Percentiles rank a stretch among this genome's conserved stretches.
Evolutionary conservation across 2,329 filamentous ascomycete species (phyloP).

Genomic region (Metarhizium guizhouense): DNA sequence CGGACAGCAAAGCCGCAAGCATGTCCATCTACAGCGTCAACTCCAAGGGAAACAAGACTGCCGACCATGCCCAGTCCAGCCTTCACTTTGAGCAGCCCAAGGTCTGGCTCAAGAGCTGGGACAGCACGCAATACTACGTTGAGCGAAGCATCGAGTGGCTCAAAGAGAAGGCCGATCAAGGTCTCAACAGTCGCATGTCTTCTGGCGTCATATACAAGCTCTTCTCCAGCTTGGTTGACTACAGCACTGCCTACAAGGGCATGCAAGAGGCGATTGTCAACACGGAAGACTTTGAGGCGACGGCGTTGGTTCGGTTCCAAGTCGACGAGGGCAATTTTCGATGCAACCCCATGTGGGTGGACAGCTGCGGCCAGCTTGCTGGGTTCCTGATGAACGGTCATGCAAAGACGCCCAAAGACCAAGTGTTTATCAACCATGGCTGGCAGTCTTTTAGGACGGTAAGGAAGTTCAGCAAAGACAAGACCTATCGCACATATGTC

Average conservation of each 20-base stretch:
- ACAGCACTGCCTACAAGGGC: conserved; percentile 21
- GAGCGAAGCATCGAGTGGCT: conserved; percentile 35
- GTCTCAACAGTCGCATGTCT: background rate
- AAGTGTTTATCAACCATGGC: background rate
- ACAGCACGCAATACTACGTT: background rate
- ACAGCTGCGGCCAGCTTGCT: background rate
- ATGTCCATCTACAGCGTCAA: background rate
- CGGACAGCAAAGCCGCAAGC: background rate
- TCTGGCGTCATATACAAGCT: background rate
- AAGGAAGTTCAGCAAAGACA: background rate
- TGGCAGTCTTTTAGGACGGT: background rate
- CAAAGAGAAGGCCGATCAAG: background rate
- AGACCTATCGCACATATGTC: background rate
- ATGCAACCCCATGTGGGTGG: background rate
- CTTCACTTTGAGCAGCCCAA: background rate
- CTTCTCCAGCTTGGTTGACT: background rate
- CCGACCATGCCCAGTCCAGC: background rate
- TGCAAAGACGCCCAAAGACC: background rate
- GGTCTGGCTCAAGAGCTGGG: background rate
- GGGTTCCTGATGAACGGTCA: background rate
- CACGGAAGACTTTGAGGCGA: conserved; percentile 10
- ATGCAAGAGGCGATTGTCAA: background rate
- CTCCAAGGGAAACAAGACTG: background rate
- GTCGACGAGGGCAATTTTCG: background rate
- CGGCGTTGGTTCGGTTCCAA: background rate